These are phyloP conservation scores for Eimeria zaria DNA, from an alignment of 169 alveolate genomes.

Conservation along the genomic window DNA sequence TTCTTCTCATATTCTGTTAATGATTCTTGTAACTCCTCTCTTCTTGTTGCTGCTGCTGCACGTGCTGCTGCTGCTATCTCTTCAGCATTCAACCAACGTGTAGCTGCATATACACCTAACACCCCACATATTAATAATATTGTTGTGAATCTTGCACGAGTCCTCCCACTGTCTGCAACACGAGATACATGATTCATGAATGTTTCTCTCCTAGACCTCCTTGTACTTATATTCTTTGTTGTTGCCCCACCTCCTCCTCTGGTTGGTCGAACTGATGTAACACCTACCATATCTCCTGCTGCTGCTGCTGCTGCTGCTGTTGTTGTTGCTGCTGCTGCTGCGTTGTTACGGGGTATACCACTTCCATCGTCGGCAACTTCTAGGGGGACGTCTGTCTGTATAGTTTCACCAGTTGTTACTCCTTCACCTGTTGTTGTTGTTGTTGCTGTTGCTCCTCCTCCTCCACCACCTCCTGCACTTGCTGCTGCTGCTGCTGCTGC, in stretches of 20 bases:
- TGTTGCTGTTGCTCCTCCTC: too few species aligned
- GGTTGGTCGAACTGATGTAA: not conserved
- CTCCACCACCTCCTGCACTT: not conserved
- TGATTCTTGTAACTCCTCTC: not conserved
- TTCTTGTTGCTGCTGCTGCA: not conserved
- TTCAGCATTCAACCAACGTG: not conserved
- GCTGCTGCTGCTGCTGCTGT: slow-evolving; percentile 15
- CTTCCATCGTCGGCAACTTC: too few species aligned
- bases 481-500: not conserved
- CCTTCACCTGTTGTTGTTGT: too few species aligned
- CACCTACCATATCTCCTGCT: not conserved
- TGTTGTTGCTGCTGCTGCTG: not conserved
- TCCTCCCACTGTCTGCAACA: not conserved
- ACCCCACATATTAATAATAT: not conserved
- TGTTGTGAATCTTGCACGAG: not conserved
- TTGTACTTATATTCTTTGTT: not conserved
- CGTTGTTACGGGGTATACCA: too few species aligned
- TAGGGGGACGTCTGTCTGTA: too few species aligned
- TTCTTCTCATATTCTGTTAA: not conserved
- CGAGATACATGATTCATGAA: not conserved
- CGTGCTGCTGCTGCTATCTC: not conserved
- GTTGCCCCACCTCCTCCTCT: not conserved
- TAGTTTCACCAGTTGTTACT: too few species aligned
- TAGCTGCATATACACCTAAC: not conserved
- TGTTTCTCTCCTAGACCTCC: not conserved